Base-by-base conservation (phyloP, 2,329 filamentous ascomycete genomes). In the Alternaria alternata region DNA sequence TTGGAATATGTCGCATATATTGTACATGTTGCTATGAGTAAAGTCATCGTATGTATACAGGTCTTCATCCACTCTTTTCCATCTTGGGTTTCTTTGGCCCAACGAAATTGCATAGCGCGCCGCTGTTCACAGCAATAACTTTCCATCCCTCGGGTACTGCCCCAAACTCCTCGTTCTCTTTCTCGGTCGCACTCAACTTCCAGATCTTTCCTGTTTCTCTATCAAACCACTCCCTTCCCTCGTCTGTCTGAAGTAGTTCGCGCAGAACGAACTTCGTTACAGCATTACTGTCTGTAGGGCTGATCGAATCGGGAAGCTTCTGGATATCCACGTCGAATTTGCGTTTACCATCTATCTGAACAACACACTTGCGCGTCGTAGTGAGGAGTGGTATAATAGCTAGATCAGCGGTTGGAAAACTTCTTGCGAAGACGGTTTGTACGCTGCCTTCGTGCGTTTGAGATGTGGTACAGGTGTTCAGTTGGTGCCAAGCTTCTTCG, bases 341-440 rank as follows among this genome's bases (percentile, higher is more conserved):
- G 64, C 91, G 78, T 76, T 90, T 93, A n/a, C 93, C 92, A 72
- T 96, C 93, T 62, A 96, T 80, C 71, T 93, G 90, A 16, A 96
- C 88, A 0, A 89, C 89, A 65, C 88, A 91, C 4, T 76, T 80
- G 75, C 85, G 79, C 64, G 78, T 81, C 64, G 84, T 78, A 68
- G 85, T 79, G 66, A 89, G 76, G 65, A 86, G 72, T 65, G 82
- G 73, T 56, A 83, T 83, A 26, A 81, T 83, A 63, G 90, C 87
- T 3, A 60, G 38, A 30, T 77, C 70, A 7, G 80, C 73, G 0
- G 65, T 73, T 0, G 91, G 91, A 81, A 92, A 95, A 1, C 80
- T 71, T 7, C 76, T 74, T 1, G 78, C 72, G 51, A 86, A 83
- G 41, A 87, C 79, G 2, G 79, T 72, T 20, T n/a, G 8, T 36